Base-by-base conservation (phyloP, 2,329 filamentous ascomycete species). In the Trichothecium sympodiale region DNA sequence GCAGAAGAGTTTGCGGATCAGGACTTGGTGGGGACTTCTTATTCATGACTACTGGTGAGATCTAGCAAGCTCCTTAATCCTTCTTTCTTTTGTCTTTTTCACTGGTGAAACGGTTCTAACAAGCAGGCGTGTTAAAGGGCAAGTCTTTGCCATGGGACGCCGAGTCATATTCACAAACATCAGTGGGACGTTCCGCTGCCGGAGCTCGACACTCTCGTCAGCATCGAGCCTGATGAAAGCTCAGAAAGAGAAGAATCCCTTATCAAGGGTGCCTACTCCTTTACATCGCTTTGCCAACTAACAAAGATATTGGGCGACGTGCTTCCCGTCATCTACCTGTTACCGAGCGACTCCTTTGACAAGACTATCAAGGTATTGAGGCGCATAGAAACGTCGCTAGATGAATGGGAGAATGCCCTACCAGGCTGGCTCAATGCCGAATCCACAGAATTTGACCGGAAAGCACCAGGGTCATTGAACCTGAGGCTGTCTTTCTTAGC, bases 11-110 rank as follows among this genome's bases (percentile, higher is more conserved):
- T 16, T 38, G 7, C 27, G 36, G 31, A 17, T 34, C 2, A 29
- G 27, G 23, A 23, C 36, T 14, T 38, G 36, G 36, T 38, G 36
- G 36, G 25, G n/a, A n/a, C 12, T 38, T 12, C 28, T 38, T 8
- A 38, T 38, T 13, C 36, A 38, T 20, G 36, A 38, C 26, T 13
- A 13, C 14, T 38, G 36, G 36, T 34, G 20, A 9, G 36, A 20
- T 31, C 17, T 31, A 8, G n/a, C 34, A 15, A 12, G 13, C 15
- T 29, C 8, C 10, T 18, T 29, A 23, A 9, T 16, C 13, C 23
- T 10, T 10, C 25, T 13, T 18, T 17, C 9, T 31, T 15, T 6
- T 14, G n/a, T 12, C 29, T 8, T 5, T 31, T n/a, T n/a, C n/a
- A n/a, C n/a, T n/a, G n/a, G n/a, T n/a, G n/a, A n/a, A n/a, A n/a